Base-by-base conservation (phyloP, 768 basidiomycete species). In the Boletus bicolor region DNA sequence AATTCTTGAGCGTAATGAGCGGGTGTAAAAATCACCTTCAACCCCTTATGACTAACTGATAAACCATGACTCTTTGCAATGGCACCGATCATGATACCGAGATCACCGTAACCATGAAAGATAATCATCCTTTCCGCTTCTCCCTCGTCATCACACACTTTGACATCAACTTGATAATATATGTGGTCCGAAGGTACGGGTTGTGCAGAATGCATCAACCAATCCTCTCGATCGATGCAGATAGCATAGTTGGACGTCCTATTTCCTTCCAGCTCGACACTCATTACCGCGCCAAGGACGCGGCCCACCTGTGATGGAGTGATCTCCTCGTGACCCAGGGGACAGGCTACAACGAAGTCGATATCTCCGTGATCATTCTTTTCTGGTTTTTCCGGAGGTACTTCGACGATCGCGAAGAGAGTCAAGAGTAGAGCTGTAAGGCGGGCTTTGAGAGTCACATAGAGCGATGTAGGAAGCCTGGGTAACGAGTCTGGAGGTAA, bases 291-390 rank as follows among this genome's bases (percentile, higher is more conserved):
- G 9, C 79, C 77, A 6, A 88, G 70, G 15, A 74, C 66, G 5
- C 55, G 51, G 59, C 76, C 71, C 5, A 81, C 71, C 34, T 67
- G 43, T 32, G 68, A 68, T 28, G 77, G 75, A 2, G 77, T 70
- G 37, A 73, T 49, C 30, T 64, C 58, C 21, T 49, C 62, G 7
- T 36, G 51, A 12, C 59, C 21, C 11, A 63, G 55, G 0, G 86
- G 81, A n/a, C 63, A 59, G 37, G 78, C 75, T 5, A 87, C 87
- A 21, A 86, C 69, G 49, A 88, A 80, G 65, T 90, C 89, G 24
- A 91, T 63, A 63, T 91, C 89, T 1, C 88, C 88, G 58, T 86
- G 75, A 65, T 84, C 82, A 1, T 50, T 43, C 66, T 90, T 90
- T 58, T 79, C 82, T 14, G 87, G 88, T 9, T 80, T 83, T 68